phyloP scores from a whole-genome alignment of 257 asterid genomes.

The Fraxinus quadrangulata region DNA sequence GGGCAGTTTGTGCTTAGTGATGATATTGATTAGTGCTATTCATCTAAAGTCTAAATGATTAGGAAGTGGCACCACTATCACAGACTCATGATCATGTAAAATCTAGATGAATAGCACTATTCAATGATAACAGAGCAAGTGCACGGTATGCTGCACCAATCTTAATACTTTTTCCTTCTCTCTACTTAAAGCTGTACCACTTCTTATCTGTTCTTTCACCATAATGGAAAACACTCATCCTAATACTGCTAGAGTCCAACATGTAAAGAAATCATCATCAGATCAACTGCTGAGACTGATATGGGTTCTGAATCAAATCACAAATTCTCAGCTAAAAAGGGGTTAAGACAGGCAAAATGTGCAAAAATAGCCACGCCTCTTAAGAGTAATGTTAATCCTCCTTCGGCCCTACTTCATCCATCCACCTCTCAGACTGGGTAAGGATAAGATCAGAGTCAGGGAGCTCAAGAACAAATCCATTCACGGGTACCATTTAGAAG shows the following conservation, averaged over 20 bases:
- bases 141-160: too few species aligned
- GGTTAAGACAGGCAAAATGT: constrained; percentile 51
- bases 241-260: constrained; percentile 49
- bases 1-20: too few species aligned
- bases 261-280: constrained; percentile 69
- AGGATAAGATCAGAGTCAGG: constrained; percentile 51
- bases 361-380: constrained; percentile 28
- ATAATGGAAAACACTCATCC: constrained; percentile 41
- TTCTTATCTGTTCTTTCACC: neutral
- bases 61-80: neutral
- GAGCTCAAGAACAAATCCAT: constrained; percentile 62
- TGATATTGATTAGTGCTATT: too few species aligned
- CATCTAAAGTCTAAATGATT: too few species aligned
- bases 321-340: constrained; percentile 34
- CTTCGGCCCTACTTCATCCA: constrained; percentile 49
- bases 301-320: constrained; percentile 43
- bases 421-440: constrained; percentile 40
- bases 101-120: too few species aligned
- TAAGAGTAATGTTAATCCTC: neutral
- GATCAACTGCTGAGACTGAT: constrained; percentile 76
- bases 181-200: neutral
- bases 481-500: constrained; percentile 40
- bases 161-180: too few species aligned
- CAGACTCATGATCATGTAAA: too few species aligned
- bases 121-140: too few species aligned